A percentile compares a stretch with the other conserved stretches of the same genome.
Evolutionary conservation across 169 alveolate species (phyloP).

Genomic region (Eimeria sp.): DNA sequence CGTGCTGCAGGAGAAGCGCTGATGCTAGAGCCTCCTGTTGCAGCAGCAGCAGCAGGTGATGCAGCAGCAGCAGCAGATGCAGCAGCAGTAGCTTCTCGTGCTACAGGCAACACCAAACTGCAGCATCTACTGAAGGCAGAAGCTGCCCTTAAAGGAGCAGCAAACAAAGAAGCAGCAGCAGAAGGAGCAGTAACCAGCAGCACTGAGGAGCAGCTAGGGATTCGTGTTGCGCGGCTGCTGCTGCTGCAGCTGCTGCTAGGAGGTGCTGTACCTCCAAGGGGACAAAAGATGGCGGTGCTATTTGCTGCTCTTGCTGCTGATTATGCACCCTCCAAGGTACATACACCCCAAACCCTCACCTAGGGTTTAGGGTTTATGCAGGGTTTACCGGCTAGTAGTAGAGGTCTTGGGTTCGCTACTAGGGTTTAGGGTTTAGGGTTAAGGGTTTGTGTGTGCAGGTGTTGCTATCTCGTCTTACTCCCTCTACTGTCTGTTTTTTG

Average conservation of each 20-base stretch:
- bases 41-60: slow-evolving; percentile 18
- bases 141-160: background rate
- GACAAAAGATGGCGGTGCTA: slow-evolving; percentile 84
- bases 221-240: slow-evolving; percentile 83
- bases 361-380: too few species aligned
- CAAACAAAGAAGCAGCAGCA: background rate
- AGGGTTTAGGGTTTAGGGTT: background rate
- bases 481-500: slow-evolving; percentile 84
- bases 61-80: background rate
- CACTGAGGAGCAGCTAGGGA: slow-evolving; percentile 83
- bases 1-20: slow-evolving; percentile 82
- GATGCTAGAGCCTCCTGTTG: background rate
- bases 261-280: slow-evolving; percentile 85
- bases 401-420: background rate
- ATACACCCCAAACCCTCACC: background rate
- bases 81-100: slow-evolving; percentile 61
- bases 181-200: background rate
- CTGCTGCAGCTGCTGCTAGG: slow-evolving; percentile 84
- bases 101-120: slow-evolving; percentile 63
- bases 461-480: slow-evolving; percentile 85
- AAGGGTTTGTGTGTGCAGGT: slow-evolving; percentile 60
- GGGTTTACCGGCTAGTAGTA: background rate
- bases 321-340: slow-evolving; percentile 81
- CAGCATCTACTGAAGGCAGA: slow-evolving; percentile 32
- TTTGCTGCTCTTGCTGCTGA: slow-evolving; percentile 88